phyloP scores from a whole-genome alignment of 2,329 filamentous ascomycete species.

The Colletotrichum godetiae region DNA sequence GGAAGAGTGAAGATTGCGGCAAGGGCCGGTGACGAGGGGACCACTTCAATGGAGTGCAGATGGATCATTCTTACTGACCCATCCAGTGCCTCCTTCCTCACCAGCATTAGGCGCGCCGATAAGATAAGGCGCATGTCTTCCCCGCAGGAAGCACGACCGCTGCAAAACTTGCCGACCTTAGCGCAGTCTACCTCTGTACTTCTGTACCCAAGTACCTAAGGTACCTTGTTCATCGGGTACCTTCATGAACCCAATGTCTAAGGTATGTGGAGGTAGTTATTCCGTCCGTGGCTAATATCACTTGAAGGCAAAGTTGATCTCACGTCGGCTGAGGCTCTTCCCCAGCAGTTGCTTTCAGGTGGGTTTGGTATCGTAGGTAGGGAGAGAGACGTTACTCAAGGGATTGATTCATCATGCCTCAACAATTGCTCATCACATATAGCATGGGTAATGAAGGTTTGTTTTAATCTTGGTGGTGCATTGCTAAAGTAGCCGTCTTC shows the following conservation, averaged over 20 bases:
- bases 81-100: background rate
- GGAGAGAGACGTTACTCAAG: background rate
- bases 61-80: background rate
- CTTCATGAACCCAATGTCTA: background rate
- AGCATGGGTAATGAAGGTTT: background rate
- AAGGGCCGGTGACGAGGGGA: constrained; percentile 29
- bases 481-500: constrained; percentile 7
- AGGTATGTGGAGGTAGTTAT: background rate
- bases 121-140: constrained; percentile 29
- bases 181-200: background rate
- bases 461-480: background rate
- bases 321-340: no score
- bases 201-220: background rate
- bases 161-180: constrained; percentile 17
- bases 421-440: background rate
- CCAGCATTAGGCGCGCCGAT: constrained; percentile 11
- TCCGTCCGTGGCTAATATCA: background rate
- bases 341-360: no score
- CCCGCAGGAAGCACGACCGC: constrained; percentile 23
- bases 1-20: constrained; percentile 17
- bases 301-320: no score
- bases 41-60: constrained; percentile 9
- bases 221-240: background rate
- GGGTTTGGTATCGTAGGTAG: no score
- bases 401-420: background rate